Evolutionary conservation across 176 grass and related monocot genomes (phyloP).

Genomic region (Rhynchospora pubera): DNA sequence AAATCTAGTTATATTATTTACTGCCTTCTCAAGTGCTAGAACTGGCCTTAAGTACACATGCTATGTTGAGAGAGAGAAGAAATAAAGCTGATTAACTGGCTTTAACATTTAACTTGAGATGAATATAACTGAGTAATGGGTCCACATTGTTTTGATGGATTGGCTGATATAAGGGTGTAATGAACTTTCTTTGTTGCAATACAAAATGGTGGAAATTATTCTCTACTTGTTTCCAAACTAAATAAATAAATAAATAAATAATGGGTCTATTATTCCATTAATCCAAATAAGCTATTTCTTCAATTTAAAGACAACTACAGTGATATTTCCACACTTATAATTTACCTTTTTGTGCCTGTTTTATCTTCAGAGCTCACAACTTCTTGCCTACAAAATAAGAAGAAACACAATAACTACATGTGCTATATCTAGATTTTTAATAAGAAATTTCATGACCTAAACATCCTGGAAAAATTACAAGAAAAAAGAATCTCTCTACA

Average conservation of each 20-base stretch:
- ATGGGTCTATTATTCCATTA: too few species aligned
- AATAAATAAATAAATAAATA: too few species aligned
- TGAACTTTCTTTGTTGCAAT: too few species aligned
- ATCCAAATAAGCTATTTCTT: neutral
- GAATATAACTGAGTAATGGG: neutral
- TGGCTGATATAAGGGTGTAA: too few species aligned
- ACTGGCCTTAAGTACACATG: neutral
- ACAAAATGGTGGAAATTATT: too few species aligned
- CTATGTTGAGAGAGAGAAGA: neutral
- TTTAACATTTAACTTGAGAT: neutral
- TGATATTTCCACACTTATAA: neutral
- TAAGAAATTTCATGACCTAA: neutral
- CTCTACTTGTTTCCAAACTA: too few species aligned
- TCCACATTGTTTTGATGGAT: neutral
- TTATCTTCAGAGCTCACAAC: slow-evolving; percentile 1
- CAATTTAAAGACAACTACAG: neutral
- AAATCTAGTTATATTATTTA: neutral
- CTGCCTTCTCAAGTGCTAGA: neutral
- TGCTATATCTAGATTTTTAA: neutral
- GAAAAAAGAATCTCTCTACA: too few species aligned
- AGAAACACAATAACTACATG: neutral
- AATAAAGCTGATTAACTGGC: neutral
- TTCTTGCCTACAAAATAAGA: neutral
- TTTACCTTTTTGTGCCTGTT: neutral
- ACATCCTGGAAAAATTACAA: neutral